Evolutionary conservation across 371 early-diverging fungal genomes (phyloP).

Genomic region (Capniomyces stellatus): DNA sequence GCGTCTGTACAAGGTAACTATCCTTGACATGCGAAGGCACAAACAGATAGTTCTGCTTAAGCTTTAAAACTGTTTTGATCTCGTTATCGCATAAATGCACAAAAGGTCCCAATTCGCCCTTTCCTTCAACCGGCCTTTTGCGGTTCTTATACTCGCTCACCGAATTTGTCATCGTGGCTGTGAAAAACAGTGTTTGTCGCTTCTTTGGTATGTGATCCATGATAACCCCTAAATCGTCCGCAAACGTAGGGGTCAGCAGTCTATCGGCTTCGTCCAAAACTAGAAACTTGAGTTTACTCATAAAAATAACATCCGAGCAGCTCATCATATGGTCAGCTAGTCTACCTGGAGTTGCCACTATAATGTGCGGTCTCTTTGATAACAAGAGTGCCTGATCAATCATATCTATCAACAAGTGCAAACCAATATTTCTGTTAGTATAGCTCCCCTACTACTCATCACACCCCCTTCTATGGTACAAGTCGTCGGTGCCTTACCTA

Average conservation of each 20-base stretch:
- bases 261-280: slow-evolving; percentile 98
- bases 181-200: slow-evolving; percentile 83
- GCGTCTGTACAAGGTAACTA: slow-evolving; percentile 63
- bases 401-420: slow-evolving; percentile 43
- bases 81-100: slow-evolving; percentile 56
- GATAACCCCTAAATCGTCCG: slow-evolving; percentile 62
- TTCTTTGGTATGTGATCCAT: slow-evolving; percentile 54
- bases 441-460: neutral
- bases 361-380: slow-evolving; percentile 73
- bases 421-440: neutral
- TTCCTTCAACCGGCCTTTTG: slow-evolving; percentile 5
- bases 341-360: slow-evolving; percentile 97
- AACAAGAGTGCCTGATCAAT: slow-evolving; percentile 71
- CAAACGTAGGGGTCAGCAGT: slow-evolving; percentile 53
- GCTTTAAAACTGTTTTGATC: slow-evolving; percentile 62
- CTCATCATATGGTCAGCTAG: slow-evolving; percentile 81
- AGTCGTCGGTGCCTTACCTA: no score
- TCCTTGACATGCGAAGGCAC: slow-evolving; percentile 86
- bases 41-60: slow-evolving; percentile 83
- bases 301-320: slow-evolving; percentile 41
- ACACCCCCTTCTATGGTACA: no score
- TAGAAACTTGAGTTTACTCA: slow-evolving; percentile 40
- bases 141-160: slow-evolving; percentile 38
- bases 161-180: slow-evolving; percentile 88
- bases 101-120: slow-evolving; percentile 38